These are phyloP conservation scores for Backusella liffmaniae DNA, from an alignment of 192 early-diverging fungal genomes.

Conservation along the genomic window DNA sequence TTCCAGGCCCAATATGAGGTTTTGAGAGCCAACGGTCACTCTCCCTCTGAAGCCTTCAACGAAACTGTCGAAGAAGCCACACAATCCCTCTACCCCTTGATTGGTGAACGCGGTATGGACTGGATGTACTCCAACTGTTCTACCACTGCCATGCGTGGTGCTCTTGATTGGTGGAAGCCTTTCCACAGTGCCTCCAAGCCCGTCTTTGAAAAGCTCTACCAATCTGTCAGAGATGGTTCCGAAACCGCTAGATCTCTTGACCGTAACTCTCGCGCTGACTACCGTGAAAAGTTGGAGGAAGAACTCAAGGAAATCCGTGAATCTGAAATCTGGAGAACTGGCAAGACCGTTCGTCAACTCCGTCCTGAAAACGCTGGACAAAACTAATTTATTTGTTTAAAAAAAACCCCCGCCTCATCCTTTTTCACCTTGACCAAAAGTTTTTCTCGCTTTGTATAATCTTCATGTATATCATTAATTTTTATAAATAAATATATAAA, in stretches of 20 bases:
- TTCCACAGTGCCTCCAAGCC: slow-evolving; percentile 94
- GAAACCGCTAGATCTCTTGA: slow-evolving; percentile 84
- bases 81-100: slow-evolving; percentile 94
- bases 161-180: slow-evolving; percentile 94
- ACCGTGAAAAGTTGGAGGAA: slow-evolving; percentile 90
- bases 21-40: slow-evolving; percentile 85
- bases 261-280: slow-evolving; percentile 89
- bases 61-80: slow-evolving; percentile 99
- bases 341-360: slow-evolving; percentile 82
- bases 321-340: slow-evolving; percentile 92
- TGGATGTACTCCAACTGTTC: slow-evolving; percentile 99
- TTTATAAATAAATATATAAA: not conserved
- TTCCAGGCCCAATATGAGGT: slow-evolving; percentile 98
- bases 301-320: slow-evolving; percentile 90
- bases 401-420: not conserved
- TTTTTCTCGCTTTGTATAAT: not conserved
- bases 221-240: slow-evolving; percentile 79
- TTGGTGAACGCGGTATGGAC: slow-evolving; percentile 92
- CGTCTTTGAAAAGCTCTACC: slow-evolving; percentile 90
- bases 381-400: slow-evolving; percentile 12
- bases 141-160: slow-evolving; percentile 94
- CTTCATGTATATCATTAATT: not conserved
- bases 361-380: slow-evolving; percentile 77
- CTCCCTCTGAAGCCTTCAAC: slow-evolving; percentile 98
- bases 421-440: not conserved